A percentile compares a stretch with the other conserved stretches of the same genome.
These are phyloP conservation scores for Stereum hirsutum DNA, from an alignment of 1,284 basidiomycete genomes.

Conservation along the genomic window DNA sequence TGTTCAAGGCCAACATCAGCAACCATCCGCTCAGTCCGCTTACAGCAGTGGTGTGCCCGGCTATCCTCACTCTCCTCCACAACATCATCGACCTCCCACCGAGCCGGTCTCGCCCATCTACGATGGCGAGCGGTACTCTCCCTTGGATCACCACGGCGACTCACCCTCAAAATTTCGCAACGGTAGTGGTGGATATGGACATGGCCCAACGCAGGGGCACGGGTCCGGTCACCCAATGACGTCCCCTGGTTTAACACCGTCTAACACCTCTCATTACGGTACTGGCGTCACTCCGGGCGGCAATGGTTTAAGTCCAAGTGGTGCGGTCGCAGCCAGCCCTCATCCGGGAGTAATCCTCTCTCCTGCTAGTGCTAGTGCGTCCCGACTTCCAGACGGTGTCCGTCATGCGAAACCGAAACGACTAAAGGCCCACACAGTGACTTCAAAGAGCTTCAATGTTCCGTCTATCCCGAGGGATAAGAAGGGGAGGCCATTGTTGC, in stretches of 20 bases:
- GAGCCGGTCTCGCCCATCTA: constrained; percentile 12
- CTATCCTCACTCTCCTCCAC: constrained; percentile 11
- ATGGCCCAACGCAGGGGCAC: no score
- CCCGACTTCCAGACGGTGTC: constrained; percentile 29
- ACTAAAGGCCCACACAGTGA: constrained; percentile 70
- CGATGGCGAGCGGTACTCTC: constrained; percentile 8
- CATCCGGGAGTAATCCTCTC: background rate
- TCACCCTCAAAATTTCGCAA: constrained; percentile 7
- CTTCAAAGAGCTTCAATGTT: constrained; percentile 62
- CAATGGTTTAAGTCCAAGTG: constrained; percentile 7
- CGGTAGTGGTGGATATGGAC: no score
- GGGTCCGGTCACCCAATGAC: no score
- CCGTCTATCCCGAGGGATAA: constrained; percentile 68
- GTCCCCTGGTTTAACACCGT: constrained; percentile 3
- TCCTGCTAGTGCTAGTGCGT: background rate
- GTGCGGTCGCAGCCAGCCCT: background rate
- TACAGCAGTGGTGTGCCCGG: constrained; percentile 8
- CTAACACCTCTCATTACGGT: background rate
- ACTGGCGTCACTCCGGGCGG: constrained; percentile 15
- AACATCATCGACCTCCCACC: no score
- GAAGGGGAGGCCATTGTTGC: constrained; percentile 55
- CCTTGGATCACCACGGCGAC: constrained; percentile 4
- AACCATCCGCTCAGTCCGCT: constrained; percentile 9
- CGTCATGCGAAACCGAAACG: constrained; percentile 57
- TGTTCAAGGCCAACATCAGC: no score